Evolutionary conservation across 148 eudicot species (phyloP), one percentile per base, ranked within the genome.

Genomic region (Amaranthus cruentus): DNA sequence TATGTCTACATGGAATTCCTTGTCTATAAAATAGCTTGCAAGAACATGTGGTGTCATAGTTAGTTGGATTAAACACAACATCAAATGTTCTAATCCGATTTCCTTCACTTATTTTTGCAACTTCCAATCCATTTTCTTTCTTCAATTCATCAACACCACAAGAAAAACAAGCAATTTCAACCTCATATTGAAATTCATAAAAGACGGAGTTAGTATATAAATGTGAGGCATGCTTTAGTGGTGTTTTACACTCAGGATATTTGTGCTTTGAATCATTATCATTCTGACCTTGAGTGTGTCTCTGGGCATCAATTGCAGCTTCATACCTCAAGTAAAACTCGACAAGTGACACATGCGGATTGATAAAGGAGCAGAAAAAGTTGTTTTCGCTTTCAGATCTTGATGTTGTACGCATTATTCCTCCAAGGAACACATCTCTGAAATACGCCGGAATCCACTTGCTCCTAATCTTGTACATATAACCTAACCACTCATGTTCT

Each of bases 371-470:
- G 18, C n/a, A 13, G 8, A 65, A 65, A 65, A 46, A 44, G 6
- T 46, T 11, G 4, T 65, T 65, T 47, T 44, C 68, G 47, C 51
- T 65, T 11, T 65, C 51, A 2, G 21, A 65, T 2, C 47, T 65
- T 47, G 18, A n/a, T 3, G 52, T 46, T 1, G 51, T 43, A 3
- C 68, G 4, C 47, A 65, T 6, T 28, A 28, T 28, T 28, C 38
- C 38, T 28, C 38, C 38, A 28, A 28, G 38, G 38, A 28, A 28
- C 1, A 28, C 38, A 28, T 70, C 73, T 55, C 61, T 70, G 9
- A 70, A 70, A 38, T 70, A 70, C 0, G 73, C 18, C n/a, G 61
- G 73, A 11, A 55, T 43, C 62, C 61, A 70, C 15, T 4, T 10
- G 2, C 43, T 21, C 12, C 60, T 55, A 0, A 70, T 51, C 0